Base-by-base conservation (phyloP, 768 basidiomycete genomes). In the Lanmaoa rubissima region DNA sequence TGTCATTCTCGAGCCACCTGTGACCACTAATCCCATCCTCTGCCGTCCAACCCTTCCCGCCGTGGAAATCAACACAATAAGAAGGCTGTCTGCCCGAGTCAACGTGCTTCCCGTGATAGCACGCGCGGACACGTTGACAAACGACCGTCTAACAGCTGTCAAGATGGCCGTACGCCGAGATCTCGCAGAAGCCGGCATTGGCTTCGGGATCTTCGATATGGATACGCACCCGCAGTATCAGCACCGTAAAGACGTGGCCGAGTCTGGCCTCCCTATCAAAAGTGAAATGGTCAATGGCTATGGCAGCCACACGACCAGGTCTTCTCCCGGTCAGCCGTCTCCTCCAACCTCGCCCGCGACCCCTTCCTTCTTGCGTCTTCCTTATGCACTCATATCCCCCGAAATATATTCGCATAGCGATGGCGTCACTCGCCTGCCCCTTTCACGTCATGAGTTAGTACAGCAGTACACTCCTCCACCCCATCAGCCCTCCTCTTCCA, bases 31-130 rank as follows among this genome's bases (percentile, higher is more conserved):
- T 73, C 87, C 88, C 53, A 76, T 83, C 62, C 78, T 85, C 45
- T 83, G 81, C 59, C 81, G 86, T 53, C 82, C 87, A 45, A 82
- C 85, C 44, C 79, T 92, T 49, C 88, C 89, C 49, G 67, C 79
- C 38, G 74, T 80, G 42, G 91, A 94, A 75, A 87, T 93, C 66
- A 78, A 78, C 63, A 84, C 87, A 59, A 92, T 94, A 69, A 85
- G 88, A 65, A 84, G 87, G 42, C 76, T 94, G 64, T 90, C 91
- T 58, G 79, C 81, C 57, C 83, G 91, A 61, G 90, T 92, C 70
- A 93, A 94, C 71, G 90, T 94, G 57, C 85, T 94, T 61, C 92
- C 92, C 59, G 88, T 94, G 65, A 82, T 94, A 61, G 85, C 90
- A 59, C 82, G 86, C 58, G 89, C 90, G 28, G 92, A 94, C 76